Evolutionary conservation across 345 rosid genomes (phyloP).

Genomic region (Gossypium bickii): DNA sequence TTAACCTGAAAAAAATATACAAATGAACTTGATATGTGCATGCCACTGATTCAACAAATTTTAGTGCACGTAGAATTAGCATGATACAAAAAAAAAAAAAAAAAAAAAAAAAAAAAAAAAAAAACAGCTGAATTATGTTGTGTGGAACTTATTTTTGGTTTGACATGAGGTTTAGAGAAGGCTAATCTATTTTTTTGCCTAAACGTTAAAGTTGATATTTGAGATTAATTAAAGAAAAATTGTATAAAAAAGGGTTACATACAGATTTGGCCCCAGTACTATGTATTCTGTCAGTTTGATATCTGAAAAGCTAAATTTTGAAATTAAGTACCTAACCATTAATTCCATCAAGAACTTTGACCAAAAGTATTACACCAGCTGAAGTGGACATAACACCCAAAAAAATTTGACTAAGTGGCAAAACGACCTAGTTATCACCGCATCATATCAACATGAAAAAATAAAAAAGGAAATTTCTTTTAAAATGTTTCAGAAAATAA

Average conservation of each 20-base stretch:
- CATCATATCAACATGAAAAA: not conserved
- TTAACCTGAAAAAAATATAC: constrained; percentile 52
- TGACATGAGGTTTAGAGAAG: not conserved
- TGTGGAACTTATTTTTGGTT: not conserved
- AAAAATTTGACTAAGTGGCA: not conserved
- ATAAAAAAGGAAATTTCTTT: not conserved
- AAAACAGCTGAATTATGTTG: not conserved
- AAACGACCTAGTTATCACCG: not conserved
- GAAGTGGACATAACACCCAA: not conserved
- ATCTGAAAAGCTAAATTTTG: not conserved
- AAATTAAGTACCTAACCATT: not conserved
- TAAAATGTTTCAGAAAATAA: not conserved
- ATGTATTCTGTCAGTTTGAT: not conserved
- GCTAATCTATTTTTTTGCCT: not conserved
- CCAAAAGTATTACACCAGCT: not conserved
- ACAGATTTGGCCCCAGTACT: not conserved
- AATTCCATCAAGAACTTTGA: not conserved
- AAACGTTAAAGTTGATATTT: not conserved
- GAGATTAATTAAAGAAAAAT: not conserved
- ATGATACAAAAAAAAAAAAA: not conserved
- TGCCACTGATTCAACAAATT: not conserved
- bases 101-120: not conserved
- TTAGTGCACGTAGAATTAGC: not conserved
- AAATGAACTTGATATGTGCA: constrained; percentile 9
- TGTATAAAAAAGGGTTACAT: not conserved